A percentile compares a stretch with the other conserved stretches of the same genome.
Conservation (phyloP, 108 stramenopile genomes). For the Parietichytrium sp. region DNA sequence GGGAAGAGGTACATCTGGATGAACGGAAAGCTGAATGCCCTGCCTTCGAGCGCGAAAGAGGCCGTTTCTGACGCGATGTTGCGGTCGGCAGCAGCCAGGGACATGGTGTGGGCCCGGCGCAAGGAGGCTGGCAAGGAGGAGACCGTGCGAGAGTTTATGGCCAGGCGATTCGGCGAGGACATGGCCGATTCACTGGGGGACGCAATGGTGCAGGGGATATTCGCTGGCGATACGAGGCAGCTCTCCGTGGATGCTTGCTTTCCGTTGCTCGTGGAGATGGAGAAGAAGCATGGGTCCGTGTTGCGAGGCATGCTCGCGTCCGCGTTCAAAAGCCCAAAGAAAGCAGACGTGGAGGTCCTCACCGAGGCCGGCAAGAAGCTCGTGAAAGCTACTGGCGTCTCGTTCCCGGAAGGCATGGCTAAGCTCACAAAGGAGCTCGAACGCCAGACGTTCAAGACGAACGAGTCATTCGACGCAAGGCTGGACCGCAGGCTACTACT, state of each 20-base stretch:
- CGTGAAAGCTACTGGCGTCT: slow-evolving; percentile 5
- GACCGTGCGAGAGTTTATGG: background rate
- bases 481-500: too few species aligned
- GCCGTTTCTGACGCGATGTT: too few species aligned
- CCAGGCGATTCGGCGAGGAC: background rate
- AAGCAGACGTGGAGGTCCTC: background rate
- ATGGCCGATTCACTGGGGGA: background rate
- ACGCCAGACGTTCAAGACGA: background rate
- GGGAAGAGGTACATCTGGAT: background rate
- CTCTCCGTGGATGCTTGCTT: slow-evolving; percentile 15
- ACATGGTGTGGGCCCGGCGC: background rate
- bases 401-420: background rate
- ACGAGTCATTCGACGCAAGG: too few species aligned
- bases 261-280: background rate
- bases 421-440: background rate
- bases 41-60: background rate
- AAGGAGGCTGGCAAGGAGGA: slow-evolving; percentile 18
- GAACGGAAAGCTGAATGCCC: background rate
- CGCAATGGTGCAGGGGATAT: slow-evolving; percentile 12
- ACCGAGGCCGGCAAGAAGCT: background rate
- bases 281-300: background rate
- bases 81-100: background rate
- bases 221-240: background rate
- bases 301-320: background rate
- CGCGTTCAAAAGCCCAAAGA: background rate